Conservation (phyloP, 2,329 filamentous ascomycete species). For the Cladophialophora yegresii region DNA sequence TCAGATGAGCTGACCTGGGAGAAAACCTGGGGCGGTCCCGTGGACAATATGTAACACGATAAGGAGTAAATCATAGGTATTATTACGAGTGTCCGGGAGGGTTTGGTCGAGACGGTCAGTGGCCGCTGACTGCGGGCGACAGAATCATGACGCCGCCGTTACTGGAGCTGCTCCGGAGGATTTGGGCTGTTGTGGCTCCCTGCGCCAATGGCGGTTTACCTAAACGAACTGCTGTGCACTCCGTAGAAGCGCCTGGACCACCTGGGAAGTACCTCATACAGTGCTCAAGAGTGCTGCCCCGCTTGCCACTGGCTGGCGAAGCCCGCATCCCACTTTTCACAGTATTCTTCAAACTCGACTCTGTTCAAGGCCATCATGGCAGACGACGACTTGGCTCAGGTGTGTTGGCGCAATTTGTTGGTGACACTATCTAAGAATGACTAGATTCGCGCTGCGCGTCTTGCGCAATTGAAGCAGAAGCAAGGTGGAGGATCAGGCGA, state of each 20-base stretch:
- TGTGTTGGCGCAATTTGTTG: conserved; percentile 36
- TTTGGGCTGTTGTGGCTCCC: background rate
- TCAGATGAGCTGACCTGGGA: conserved; percentile 2
- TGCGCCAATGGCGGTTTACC: conserved; percentile 10
- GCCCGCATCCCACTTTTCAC: conserved; percentile 2
- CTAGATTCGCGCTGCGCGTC: conserved; percentile 86
- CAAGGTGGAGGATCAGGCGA: conserved; percentile 56
- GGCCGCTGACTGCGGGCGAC: background rate
- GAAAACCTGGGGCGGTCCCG: conserved; percentile 9
- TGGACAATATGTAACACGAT: background rate
- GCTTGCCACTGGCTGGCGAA: conserved; percentile 12
- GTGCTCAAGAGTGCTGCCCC: conserved; percentile 19
- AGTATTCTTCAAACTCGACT: background rate
- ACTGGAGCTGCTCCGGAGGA: conserved; percentile 4
- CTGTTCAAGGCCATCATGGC: conserved; percentile 52
- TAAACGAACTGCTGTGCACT: background rate
- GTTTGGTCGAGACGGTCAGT: background rate
- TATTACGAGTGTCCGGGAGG: background rate
- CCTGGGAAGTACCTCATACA: too few species aligned
- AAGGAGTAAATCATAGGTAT: conserved; percentile 1
- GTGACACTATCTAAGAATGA: conserved; percentile 2
- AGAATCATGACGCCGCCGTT: background rate
- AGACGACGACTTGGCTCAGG: conserved; percentile 67
- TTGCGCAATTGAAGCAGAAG: conserved; percentile 85
- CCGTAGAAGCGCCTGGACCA: background rate